These are phyloP conservation scores for Teunomyces gatunensis DNA, from an alignment of 805 yeast species.

Conservation along the genomic window DNA sequence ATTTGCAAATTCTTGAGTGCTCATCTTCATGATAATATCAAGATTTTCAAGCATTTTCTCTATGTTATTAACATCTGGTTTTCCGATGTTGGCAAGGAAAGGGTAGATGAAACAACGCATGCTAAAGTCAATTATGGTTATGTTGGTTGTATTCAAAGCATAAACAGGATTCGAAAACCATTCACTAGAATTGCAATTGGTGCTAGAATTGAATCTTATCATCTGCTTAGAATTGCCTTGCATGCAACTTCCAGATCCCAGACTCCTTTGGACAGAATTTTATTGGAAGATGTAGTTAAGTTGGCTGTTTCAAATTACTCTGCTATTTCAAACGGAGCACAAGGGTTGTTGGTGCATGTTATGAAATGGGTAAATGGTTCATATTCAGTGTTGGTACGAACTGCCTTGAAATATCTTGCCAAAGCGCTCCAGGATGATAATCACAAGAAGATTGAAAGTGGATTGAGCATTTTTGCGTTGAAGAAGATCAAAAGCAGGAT, in stretches of 20 bases:
- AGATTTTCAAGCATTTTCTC: conserved; percentile 57
- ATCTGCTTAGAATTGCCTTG: conserved; percentile 67
- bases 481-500: conserved; percentile 58
- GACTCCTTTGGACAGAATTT: conserved; percentile 56
- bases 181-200: conserved; percentile 79
- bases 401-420: conserved; percentile 48
- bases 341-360: conserved; percentile 60
- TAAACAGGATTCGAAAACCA: conserved; percentile 63
- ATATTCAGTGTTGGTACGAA: conserved; percentile 51
- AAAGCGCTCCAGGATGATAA: conserved; percentile 43
- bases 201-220: conserved; percentile 68
- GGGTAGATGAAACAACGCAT: conserved; percentile 56
- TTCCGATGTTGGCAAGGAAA: conserved; percentile 74
- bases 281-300: conserved; percentile 64
- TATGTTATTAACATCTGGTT: conserved; percentile 74
- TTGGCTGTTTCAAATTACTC: conserved; percentile 69
- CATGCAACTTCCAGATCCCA: conserved; percentile 74
- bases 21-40: conserved; percentile 60
- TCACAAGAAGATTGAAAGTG: conserved; percentile 59
- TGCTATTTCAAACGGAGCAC: conserved; percentile 69
- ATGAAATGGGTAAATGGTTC: conserved; percentile 70
- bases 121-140: conserved; percentile 55
- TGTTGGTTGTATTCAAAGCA: conserved; percentile 57
- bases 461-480: conserved; percentile 55
- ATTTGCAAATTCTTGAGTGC: conserved; percentile 47